These are phyloP conservation scores for Termitomyces sp. DNA, from an alignment of 768 basidiomycete species.

Conservation along the genomic window DNA sequence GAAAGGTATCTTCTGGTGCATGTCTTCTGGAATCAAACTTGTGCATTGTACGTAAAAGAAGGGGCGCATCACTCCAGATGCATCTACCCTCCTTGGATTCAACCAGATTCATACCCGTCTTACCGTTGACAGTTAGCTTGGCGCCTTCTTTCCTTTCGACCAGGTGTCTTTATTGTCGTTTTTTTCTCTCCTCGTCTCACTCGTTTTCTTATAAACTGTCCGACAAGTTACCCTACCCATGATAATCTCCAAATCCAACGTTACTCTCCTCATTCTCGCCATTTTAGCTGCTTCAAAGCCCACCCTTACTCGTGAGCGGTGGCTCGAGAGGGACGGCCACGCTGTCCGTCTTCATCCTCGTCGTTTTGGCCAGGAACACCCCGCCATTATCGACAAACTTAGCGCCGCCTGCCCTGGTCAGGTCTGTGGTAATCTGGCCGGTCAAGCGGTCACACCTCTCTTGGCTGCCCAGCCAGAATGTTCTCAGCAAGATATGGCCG, in stretches of 20 bases:
- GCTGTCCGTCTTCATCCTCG: constrained; percentile 45
- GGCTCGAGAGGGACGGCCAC: constrained; percentile 42
- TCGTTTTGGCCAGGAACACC: constrained; percentile 48
- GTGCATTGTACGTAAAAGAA: no score
- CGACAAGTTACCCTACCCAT: constrained; percentile 7
- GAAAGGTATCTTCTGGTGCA: no score
- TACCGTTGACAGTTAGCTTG: no score
- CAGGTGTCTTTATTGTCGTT: no score
- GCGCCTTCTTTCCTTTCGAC: no score
- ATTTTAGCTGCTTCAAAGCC: constrained; percentile 23
- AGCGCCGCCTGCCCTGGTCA: constrained; percentile 39
- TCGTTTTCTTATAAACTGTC: not conserved
- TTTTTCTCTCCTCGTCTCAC: constrained; percentile 11
- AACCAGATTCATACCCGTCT: no score
- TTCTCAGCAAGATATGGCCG: constrained; percentile 53
- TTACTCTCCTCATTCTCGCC: constrained; percentile 19
- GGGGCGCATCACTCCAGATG: no score
- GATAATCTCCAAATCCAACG: constrained; percentile 25
- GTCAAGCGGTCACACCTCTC: constrained; percentile 44
- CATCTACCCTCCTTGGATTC: no score
- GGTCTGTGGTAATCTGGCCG: constrained; percentile 44
- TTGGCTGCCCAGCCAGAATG: constrained; percentile 48
- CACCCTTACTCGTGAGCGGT: constrained; percentile 34
- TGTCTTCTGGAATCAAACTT: no score
- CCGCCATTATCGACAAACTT: constrained; percentile 39